Percentiles rank a stretch among this genome's conserved stretches.
Conservation (phyloP, 106 monocot genomes). For the Dendrobium nobile region DNA sequence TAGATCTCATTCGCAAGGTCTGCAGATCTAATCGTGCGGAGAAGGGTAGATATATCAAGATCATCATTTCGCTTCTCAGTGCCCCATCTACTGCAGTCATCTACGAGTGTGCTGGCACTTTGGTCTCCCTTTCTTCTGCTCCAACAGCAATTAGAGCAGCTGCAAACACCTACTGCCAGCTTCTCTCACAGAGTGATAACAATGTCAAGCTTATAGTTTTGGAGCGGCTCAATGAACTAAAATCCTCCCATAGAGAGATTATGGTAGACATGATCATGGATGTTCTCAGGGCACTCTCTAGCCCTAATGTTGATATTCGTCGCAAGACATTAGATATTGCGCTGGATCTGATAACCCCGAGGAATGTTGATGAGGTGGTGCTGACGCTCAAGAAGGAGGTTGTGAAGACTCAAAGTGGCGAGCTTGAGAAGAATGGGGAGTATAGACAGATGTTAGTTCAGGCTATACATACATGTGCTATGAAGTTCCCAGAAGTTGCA, state of each 20-base stretch:
- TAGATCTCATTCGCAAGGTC: constrained; percentile 86
- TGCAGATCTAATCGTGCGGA: constrained; percentile 63
- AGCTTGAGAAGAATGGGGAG: constrained; percentile 82
- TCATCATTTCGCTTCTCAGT: constrained; percentile 59
- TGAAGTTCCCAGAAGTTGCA: constrained; percentile 91
- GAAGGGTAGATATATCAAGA: constrained; percentile 78
- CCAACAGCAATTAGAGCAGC: constrained; percentile 84
- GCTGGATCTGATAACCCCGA: constrained; percentile 68
- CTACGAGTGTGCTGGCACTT: constrained; percentile 71
- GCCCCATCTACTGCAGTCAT: constrained; percentile 61
- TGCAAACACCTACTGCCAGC: constrained; percentile 85
- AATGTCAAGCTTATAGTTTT: constrained; percentile 86
- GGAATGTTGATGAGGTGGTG: constrained; percentile 85
- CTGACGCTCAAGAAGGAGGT: constrained; percentile 89
- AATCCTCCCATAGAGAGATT: constrained; percentile 54
- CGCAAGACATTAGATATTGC: constrained; percentile 76
- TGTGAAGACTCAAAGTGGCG: constrained; percentile 79
- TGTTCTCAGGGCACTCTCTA: constrained; percentile 64
- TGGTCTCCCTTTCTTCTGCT: constrained; percentile 88
- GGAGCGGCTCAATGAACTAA: constrained; percentile 73
- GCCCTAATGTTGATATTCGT: constrained; percentile 79
- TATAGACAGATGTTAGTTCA: constrained; percentile 91
- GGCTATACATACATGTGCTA: constrained; percentile 81
- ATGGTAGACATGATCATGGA: constrained; percentile 90
- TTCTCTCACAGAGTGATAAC: constrained; percentile 84